Evolutionary conservation across 345 rosid species (phyloP), one percentile per base, ranked within the genome.

Genomic region (Toxicodendron radicans): DNA sequence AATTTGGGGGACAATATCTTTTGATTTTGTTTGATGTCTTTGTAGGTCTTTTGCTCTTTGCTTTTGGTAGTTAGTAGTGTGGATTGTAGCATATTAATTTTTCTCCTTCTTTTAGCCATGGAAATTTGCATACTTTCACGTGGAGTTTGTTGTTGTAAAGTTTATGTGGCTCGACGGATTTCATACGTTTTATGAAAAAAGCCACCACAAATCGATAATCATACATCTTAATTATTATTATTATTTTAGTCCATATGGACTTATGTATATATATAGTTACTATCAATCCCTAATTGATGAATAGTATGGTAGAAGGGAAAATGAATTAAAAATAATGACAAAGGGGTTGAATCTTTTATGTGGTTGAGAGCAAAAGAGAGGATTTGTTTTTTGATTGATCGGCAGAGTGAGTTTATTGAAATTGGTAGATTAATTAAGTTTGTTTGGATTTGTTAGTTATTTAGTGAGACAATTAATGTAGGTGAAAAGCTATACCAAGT

Each of bases 11-110:
- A 81, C 81, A 77, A 67, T 24, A 78, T 80, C 84, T 78, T 80
- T 82, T 74, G 74, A 72, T 80, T 83, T 79, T 75, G 81, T 73
- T 61, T 62, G 75, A 58, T 79, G 86, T 83, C 83, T 70, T 78
- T 83, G 76, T 75, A 78, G 62, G 11, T 79, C 68, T 51, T 72
- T 78, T 71, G 70, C 14, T 79, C 58, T 80, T 72, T 73, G 68
- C 79, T 73, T 83, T 80, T 76, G 72, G 78, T n/a, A n/a, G n/a
- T n/a, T 66, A 7, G 74, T 61, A 72, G 65, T 5, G 52, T 21
- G 41, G 73, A 68, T 27, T 68, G 80, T 70, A 59, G 78, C 12
- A 71, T 17, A 79, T 78, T 86, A n/a, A n/a, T 27, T 27, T 27
- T 27, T 27, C 30, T 27, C 30, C 30, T 2, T 27, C 11, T 65